Evolutionary conservation across 257 asterid species (phyloP).

Genomic region (Gentiana straminea): DNA sequence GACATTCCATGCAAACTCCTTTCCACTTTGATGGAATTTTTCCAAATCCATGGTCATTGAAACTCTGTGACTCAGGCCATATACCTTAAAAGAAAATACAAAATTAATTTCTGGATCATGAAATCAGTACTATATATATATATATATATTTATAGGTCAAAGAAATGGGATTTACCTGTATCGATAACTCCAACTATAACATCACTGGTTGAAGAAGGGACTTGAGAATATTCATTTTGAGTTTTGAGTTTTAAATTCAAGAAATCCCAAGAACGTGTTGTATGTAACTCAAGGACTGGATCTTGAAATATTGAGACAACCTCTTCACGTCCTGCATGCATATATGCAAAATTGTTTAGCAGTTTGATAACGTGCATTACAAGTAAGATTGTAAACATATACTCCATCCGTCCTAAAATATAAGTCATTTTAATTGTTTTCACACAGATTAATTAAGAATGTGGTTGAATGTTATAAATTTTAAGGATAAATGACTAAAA

Average conservation of each 20-base stretch:
- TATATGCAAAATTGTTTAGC: too few relatives aligned
- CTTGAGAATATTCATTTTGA: too few relatives aligned
- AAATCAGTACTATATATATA: background rate
- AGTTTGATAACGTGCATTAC: too few relatives aligned
- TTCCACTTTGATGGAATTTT: constrained; percentile 67
- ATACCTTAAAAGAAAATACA: constrained; percentile 33
- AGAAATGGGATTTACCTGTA: constrained; percentile 34
- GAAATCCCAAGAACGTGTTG: constrained; percentile 94
- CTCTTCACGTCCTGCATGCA: constrained; percentile 12
- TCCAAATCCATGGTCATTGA: constrained; percentile 42
- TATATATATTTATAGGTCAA: too few relatives aligned
- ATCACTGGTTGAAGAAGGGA: constrained; percentile 14
- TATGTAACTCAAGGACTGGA: constrained; percentile 62
- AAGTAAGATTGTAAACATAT: too few relatives aligned
- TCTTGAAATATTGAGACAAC: constrained; percentile 80
- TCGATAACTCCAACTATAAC: constrained; percentile 69
- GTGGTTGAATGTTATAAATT: too few relatives aligned
- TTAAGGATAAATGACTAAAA: too few relatives aligned
- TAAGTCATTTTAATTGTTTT: too few relatives aligned
- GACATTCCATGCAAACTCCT: constrained; percentile 72
- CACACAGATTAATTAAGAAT: too few relatives aligned
- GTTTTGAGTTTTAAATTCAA: constrained; percentile 16
- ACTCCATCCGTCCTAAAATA: too few relatives aligned
- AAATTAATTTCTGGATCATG: background rate
- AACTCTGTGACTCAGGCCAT: constrained; percentile 86